Evolutionary conservation across 2,329 filamentous ascomycete genomes (phyloP), one percentile per base, ranked within the genome.

Genomic region (Thermoascus crustaceus): DNA sequence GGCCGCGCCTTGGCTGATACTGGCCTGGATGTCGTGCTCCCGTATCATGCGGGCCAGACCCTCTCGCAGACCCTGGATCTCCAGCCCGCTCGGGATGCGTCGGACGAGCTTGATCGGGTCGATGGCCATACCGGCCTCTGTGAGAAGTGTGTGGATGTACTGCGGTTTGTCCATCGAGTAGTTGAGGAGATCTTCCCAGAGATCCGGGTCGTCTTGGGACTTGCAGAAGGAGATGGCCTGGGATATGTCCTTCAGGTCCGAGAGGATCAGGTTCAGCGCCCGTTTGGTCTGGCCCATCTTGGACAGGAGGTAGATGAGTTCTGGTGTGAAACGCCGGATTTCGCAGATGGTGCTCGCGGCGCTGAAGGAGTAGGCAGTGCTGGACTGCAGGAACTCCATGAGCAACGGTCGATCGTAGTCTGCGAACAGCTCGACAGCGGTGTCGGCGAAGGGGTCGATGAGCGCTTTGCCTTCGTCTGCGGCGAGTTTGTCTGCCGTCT

Each of bases 91-190:
- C 0, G 91, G 91, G 18, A 98, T 98, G 4, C 88, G 78, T 9
- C 84, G 75, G 4, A 98, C 85, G 3, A 98, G 75, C 10, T 82
- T 83, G 43, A 96, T 89, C 0, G 91, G 91, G 52, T 96, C 81
- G 52, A 98, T 91, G 1, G 86, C 78, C 1, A 88, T 96, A 22
- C 91, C 91, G 1, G 94, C 89, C 63, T 96, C 86, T 52, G 94
- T 86, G 0, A 98, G 75, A 3, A 98, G 68, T 0, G 85, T 88
- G 8, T 85, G 81, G 47, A 98, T 96, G 63, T 98, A 98, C 25
- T 78, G 78, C 1, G 91, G 91, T 54, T 95, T 94, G 63, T 95
- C 87, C 91, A 98, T 96, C 41, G 84, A 89, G 60, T 96, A 96
- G 48, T 89, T 79, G 4, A 98, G 75, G 5, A 98, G 71, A 52